Evolutionary conservation across 1,284 basidiomycete genomes (phyloP), one percentile per base, ranked within the genome.

Genomic region (Trametes sp.): DNA sequence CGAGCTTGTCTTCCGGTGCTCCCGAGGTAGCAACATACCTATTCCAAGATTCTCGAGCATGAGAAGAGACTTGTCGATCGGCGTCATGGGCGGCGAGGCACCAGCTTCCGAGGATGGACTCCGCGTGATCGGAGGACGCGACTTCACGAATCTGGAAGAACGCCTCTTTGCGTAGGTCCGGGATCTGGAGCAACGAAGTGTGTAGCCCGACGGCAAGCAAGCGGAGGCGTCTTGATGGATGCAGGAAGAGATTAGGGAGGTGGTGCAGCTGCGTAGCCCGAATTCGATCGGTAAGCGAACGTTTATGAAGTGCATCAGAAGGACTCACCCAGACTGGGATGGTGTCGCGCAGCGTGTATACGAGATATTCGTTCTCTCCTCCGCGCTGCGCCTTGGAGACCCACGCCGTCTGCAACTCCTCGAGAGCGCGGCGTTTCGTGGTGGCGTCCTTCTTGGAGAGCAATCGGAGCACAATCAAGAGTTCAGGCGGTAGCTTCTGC

Each of bases 401-500:
- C 93, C 93, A 97, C 1, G 76, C 81, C 10, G 83, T 75, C 63
- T 85, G 83, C 26, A 99, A 76, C 61, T 96, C 95, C 72, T 98
- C 97, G 62, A 98, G 78, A 0, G 95, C 96, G 69, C 93, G 89
- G 19, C 86, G 80, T 73, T 95, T 91, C 1, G 97, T 98, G 45
- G 95, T 86, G 21, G 87, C 85, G 66, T 98, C 96, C 80, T 98
- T 98, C 84, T 99, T 99, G 33, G 87, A 88, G 48, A 98, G 81
- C 58, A 88, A 87, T 54, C 94, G 80, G 52, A 98, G 82, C 1
- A 95, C 84, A 24, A 99, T 87, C 16, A 97, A 84, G 21, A 98
- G 82, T 51, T 96, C 95, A 0, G 95, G 85, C 0, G 93, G 90
- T 13, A 96, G 78, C n/a, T 80, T 80, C 71, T 88, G 84, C 13